Evolutionary conservation across 768 basidiomycete genomes (phyloP).

Genomic region (Termitomyces sp.): DNA sequence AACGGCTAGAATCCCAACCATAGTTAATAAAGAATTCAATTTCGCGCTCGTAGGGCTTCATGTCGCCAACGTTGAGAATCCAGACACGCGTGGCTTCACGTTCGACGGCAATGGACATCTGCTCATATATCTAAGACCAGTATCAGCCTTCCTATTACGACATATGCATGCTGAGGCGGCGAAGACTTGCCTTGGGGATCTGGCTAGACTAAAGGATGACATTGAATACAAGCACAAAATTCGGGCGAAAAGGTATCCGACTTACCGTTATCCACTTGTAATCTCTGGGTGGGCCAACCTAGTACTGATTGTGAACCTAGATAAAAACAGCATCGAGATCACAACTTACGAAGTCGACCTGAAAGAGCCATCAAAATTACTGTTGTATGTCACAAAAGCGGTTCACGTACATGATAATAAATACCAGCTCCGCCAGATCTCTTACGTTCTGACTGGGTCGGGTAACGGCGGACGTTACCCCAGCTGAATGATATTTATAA

Average conservation of each 20-base stretch:
- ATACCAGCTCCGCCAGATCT: constrained; percentile 67
- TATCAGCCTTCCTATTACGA: not conserved
- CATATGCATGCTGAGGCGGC: not conserved
- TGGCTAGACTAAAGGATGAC: not conserved
- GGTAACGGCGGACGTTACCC: constrained; percentile 68
- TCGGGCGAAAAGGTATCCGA: constrained; percentile 1
- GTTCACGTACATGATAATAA: constrained; percentile 55
- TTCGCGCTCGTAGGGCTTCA: constrained; percentile 71
- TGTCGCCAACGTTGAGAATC: constrained; percentile 76
- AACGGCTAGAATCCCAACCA: constrained; percentile 57
- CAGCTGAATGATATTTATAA: constrained; percentile 35
- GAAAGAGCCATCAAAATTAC: constrained; percentile 1
- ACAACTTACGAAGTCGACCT: constrained; percentile 45
- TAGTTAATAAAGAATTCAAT: constrained; percentile 65
- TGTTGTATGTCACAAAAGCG: not conserved
- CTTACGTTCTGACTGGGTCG: constrained; percentile 47
- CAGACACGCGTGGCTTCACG: constrained; percentile 57
- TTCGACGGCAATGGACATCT: constrained; percentile 64
- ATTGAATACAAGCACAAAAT: not conserved
- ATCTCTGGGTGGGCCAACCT: constrained; percentile 61
- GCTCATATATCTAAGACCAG: constrained; percentile 50
- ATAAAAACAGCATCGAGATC: not conserved
- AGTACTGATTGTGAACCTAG: not conserved
- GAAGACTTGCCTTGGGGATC: not conserved
- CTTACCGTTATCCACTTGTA: constrained; percentile 70